Evolutionary conservation across 148 eudicot genomes (phyloP), one percentile per base, ranked within the genome.

Genomic region (Persicaria maculosa): DNA sequence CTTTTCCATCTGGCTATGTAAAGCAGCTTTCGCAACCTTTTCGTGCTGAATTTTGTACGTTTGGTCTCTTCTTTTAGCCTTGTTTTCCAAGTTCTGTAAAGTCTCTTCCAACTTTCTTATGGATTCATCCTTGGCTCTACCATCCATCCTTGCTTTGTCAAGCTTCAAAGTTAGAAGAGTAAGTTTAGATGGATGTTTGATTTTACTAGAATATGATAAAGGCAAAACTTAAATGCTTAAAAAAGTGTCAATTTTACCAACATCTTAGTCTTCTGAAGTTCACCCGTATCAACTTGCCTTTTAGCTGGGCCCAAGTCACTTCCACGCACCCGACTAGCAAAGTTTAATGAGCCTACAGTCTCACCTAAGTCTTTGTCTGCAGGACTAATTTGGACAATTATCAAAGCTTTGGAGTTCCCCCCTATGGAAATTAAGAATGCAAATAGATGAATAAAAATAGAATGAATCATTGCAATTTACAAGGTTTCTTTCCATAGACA

Each of bases 331-430:
- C 96, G 85, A 48, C 93, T 94, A 40, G 98, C 93, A 80, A 94
- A 94, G 74, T 94, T 92, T 57, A 94, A 73, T 16, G 97, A 94
- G 82, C 98, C 90, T 50, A 88, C 31, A 47, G 98, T 94, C 85
- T 94, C 97, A 68, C 92, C 88, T 67, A 85, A 31, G 82, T 94
- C 98, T n/a, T 90, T 80, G 68, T 91, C 96, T 16, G 98, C 90
- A 22, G 98, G 98, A 81, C 96, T 90, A 43, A 94, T 94, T 87
- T 94, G 96, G 46, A 90, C 93, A 74, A 91, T 91, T 97, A 94
- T 91, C 74, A 94, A 70, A 31, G 97, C 88, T 79, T 94, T 91
- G 7, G 96, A 94, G 85, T 91, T 90, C 6, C 97, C 98, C 54
- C 98, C 97, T 93, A 72, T 68, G 85, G 75, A 50, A 46, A 71